Evolutionary conservation across 208 protist species (phyloP), one percentile per base, ranked within the genome.

Genomic region (Crithidia sp.): DNA sequence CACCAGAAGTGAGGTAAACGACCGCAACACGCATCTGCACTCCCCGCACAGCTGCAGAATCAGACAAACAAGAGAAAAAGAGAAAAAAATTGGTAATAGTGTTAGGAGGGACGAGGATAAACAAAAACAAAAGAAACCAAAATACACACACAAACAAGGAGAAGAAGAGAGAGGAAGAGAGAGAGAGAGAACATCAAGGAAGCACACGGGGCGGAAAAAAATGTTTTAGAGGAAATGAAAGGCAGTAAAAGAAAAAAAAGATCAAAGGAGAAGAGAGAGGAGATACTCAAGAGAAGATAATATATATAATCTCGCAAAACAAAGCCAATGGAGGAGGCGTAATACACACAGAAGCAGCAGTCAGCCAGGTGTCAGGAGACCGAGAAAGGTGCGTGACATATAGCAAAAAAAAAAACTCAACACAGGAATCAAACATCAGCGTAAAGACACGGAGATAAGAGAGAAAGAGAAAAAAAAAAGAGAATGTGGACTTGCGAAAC

Each of bases 391-490:
- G 28, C 28, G 28, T 28, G 28, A 28, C 28, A 28, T 28, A 28
- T 13, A 13, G 12, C 45, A 14, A 49, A 49, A 49, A 49, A 49
- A 49, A 14, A 49, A 7, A 49, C 44, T 13, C 44, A 49, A 49
- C 9, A 49, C 12, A 49, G 45, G 45, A 49, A 49, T 1, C n/a
- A 54, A 67, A 12, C 9, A 67, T 39, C 47, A 67, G 53, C 28
- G 28, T 28, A 28, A 28, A 28, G 28, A 28, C 28, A 28, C 28
- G 28, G 28, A 28, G 28, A 28, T 17, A 17, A 49, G n/a, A 68
- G 8, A 53, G 64, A 56, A 56, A 79, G n/a, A 63, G 17, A 68
- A 76, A 59, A 68, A 76, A 59, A 63, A 37, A 65, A 44, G 45
- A 45, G 1, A 28, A 28, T 28, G 28, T 28, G 47, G 57, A 68